Percentiles rank a stretch among this genome's conserved stretches.
Conservation (phyloP, 768 basidiomycete genomes). For the Podaxis mareebaensis region DNA sequence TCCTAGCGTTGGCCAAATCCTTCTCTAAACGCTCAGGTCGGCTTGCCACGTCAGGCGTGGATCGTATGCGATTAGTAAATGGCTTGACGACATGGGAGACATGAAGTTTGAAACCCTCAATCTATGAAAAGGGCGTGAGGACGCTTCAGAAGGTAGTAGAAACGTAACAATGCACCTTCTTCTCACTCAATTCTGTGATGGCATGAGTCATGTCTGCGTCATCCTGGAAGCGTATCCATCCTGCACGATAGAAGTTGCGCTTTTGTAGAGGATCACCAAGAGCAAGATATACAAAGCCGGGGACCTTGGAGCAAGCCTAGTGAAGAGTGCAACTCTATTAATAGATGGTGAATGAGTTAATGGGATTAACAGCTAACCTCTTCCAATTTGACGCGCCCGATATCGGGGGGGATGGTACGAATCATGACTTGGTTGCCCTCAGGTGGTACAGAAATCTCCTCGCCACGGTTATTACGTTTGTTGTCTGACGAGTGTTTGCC, state of each 20-base stretch:
- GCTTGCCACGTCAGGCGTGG: conserved; percentile 81
- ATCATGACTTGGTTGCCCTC: conserved; percentile 94
- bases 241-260: conserved; percentile 91
- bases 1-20: conserved; percentile 76
- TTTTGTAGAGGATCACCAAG: conserved; percentile 92
- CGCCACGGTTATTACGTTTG: conserved; percentile 57
- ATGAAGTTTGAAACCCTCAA: conserved; percentile 93
- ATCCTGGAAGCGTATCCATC: conserved; percentile 86
- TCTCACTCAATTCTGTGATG: conserved; percentile 74
- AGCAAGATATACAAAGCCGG: conserved; percentile 87
- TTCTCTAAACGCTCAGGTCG: conserved; percentile 77
- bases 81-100: conserved; percentile 80
- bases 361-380: conserved; percentile 50
- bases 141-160: conserved; percentile 6
- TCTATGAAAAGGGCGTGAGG: conserved; percentile 43
- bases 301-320: conserved; percentile 74
- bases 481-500: conserved; percentile 50
- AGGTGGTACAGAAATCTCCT: conserved; percentile 70
- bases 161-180: conserved; percentile 59
- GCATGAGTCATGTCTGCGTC: conserved; percentile 80
- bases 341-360: conserved; percentile 12
- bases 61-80: conserved; percentile 75
- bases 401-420: conserved; percentile 91
- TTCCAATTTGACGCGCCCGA: conserved; percentile 86
- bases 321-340: conserved; percentile 12